phyloP scores from a whole-genome alignment of 345 rosid genomes.

The Lumnitzera racemosa region DNA sequence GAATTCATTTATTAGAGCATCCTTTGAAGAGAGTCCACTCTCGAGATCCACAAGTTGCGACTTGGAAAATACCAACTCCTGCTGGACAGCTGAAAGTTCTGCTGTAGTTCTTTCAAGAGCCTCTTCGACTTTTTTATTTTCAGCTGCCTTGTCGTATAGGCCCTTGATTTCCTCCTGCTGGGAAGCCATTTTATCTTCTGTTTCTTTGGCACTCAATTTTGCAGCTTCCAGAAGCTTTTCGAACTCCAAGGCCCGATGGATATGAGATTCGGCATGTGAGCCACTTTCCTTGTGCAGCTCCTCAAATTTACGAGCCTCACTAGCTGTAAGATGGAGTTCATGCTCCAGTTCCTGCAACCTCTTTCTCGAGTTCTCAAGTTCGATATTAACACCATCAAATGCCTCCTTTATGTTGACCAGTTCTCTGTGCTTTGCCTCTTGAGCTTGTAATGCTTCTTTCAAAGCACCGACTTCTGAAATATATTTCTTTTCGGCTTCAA shows the following conservation, averaged over 20 bases:
- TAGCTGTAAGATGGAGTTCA: slow-evolving; percentile 46
- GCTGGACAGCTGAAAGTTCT: slow-evolving; percentile 58
- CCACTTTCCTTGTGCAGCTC: slow-evolving; percentile 75
- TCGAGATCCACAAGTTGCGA: slow-evolving; percentile 50
- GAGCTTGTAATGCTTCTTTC: slow-evolving; percentile 61
- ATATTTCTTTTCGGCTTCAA: slow-evolving; percentile 60
- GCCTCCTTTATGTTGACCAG: slow-evolving; percentile 67
- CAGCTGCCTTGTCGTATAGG: slow-evolving; percentile 52
- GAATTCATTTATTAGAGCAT: slow-evolving; percentile 44
- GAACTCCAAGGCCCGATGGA: slow-evolving; percentile 65
- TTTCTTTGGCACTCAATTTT: slow-evolving; percentile 42
- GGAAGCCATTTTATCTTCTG: slow-evolving; percentile 53
- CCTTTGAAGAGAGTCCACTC: slow-evolving; percentile 56
- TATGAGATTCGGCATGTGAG: slow-evolving; percentile 69
- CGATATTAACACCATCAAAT: slow-evolving; percentile 52
- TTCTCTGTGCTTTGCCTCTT: slow-evolving; percentile 69
- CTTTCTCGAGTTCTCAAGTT: slow-evolving; percentile 59
- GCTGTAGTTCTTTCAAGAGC: slow-evolving; percentile 51
- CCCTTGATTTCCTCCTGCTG: slow-evolving; percentile 67
- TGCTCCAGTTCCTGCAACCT: slow-evolving; percentile 56
- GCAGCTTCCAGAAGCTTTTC: slow-evolving; percentile 64
- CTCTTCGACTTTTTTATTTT: slow-evolving; percentile 59
- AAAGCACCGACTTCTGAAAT: slow-evolving; percentile 43
- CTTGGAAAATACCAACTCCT: slow-evolving; percentile 55
- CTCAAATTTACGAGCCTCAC: slow-evolving; percentile 67